Conservation (phyloP, 1,284 basidiomycete species). For the Stygiomarasmius scandens region DNA sequence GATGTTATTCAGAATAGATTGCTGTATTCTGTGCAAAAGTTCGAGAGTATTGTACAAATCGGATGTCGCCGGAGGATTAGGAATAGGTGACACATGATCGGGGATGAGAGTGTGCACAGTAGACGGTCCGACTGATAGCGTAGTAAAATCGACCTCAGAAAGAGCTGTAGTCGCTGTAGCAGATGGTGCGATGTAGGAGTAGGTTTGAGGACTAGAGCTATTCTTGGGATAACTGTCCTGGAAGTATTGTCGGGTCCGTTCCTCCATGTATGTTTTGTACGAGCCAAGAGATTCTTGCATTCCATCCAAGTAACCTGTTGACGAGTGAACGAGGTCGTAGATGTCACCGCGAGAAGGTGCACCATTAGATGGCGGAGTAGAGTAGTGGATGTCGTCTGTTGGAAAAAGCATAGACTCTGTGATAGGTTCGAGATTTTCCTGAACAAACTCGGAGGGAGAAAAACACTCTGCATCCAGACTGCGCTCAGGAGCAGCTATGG, state of each 20-base stretch:
- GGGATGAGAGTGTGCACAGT: too few relatives aligned
- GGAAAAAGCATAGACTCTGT: not conserved
- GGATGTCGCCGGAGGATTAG: not conserved
- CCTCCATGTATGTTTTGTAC: slow-evolving; percentile 56
- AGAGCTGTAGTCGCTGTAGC: not conserved
- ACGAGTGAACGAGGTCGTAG: slow-evolving; percentile 37
- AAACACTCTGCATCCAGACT: slow-evolving; percentile 1
- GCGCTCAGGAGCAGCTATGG: not conserved
- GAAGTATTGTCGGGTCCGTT: slow-evolving; percentile 48
- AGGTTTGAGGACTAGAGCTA: too few relatives aligned
- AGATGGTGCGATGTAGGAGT: not conserved
- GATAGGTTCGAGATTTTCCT: slow-evolving; percentile 11
- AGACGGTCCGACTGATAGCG: too few relatives aligned
- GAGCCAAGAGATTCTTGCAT: slow-evolving; percentile 56
- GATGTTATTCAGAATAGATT: not conserved
- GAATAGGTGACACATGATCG: not conserved
- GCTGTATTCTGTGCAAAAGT: not conserved
- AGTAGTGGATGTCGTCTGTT: not conserved
- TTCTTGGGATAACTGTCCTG: too few relatives aligned
- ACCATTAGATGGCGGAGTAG: slow-evolving; percentile 3
- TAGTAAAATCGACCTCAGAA: not conserved
- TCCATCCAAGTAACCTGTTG: slow-evolving; percentile 47
- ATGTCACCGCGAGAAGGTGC: not conserved
- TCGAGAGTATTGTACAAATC: not conserved
- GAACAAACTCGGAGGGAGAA: slow-evolving; percentile 11